Percentiles rank a stretch among this genome's conserved stretches.
phyloP scores from a whole-genome alignment of 1,284 basidiomycete species.

The Ceratobasidium sp. region DNA sequence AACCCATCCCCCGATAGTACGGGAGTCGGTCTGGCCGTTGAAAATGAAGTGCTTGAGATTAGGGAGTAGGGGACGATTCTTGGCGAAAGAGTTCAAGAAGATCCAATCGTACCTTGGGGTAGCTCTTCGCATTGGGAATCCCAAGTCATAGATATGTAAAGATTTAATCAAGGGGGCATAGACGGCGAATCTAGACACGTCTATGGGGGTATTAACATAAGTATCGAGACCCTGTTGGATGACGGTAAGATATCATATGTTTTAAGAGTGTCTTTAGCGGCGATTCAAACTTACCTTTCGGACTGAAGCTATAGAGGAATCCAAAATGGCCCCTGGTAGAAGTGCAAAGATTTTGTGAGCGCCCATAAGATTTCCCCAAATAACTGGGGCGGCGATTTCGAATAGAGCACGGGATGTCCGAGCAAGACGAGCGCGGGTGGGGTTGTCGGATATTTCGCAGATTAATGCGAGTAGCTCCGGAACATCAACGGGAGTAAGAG shows the following conservation, averaged over 20 bases:
- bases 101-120: not conserved
- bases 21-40: not conserved
- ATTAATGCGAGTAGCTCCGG: constrained; percentile 7
- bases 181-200: not conserved
- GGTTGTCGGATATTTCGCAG: not conserved
- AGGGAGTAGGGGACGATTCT: not conserved
- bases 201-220: not conserved
- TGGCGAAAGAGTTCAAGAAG: not conserved
- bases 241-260: not conserved
- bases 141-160: not conserved
- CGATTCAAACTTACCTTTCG: too few relatives aligned
- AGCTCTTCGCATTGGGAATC: not conserved
- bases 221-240: too few relatives aligned
- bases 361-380: constrained; percentile 10
- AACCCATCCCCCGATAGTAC: not conserved
- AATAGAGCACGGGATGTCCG: not conserved
- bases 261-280: not conserved
- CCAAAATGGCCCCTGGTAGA: not conserved
- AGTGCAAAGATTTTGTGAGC: not conserved
- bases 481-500: not conserved
- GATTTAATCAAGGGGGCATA: not conserved
- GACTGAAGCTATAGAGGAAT: too few relatives aligned
- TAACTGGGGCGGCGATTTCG: not conserved
- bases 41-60: not conserved
- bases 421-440: not conserved